Evolutionary conservation across 306 rosid genomes (phyloP), one percentile per base, ranked within the genome.

Genomic region (Acacia acuminata): DNA sequence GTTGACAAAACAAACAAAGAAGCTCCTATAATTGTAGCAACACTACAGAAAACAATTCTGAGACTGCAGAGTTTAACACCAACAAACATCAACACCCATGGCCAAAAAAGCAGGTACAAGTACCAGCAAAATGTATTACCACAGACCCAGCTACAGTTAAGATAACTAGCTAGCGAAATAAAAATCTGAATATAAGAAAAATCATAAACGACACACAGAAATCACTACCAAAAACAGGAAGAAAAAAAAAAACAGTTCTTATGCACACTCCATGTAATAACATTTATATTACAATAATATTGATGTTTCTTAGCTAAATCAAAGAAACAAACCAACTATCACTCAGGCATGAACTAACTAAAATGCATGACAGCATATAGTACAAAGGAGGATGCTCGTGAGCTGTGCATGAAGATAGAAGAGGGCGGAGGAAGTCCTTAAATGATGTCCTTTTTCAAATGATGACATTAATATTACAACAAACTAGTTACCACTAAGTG

Each of bases 341-440:
- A 70, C n/a, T 22, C 17, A 44, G 19, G 22, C 72, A 66, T 8
- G 38, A 51, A 38, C 70, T 20, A 70, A 68, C 71, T 20, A 55
- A 14, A 10, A 10, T 40, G 22, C 61, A 44, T 22, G 48, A 65
- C 74, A 7, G 74, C 63, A 48, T 34, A 68, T 9, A 14, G 67
- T 36, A 38, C 17, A 78, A 50, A 50, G 56, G 7, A 43, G 72
- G 61, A 42, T 44, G 34, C 10, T 44, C 61, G 48, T 22, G 10
- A 70, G 13, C 55, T 38, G 65, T 27, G 48, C 78, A 63, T 22
- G 61, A 48, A 24, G 60, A 83, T 55, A 42, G 27, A 74, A 50
- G 8, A 11, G 10, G 65, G 36, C 2, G 32, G 5, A 53, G 25
- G 45, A 34, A 60, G 58, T 8, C 58, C 74, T 42, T 34, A 15